Percentiles rank a stretch among this genome's conserved stretches.
Evolutionary conservation across 176 grass and related monocot species (phyloP).

Genomic region (Microstegium vimineum): DNA sequence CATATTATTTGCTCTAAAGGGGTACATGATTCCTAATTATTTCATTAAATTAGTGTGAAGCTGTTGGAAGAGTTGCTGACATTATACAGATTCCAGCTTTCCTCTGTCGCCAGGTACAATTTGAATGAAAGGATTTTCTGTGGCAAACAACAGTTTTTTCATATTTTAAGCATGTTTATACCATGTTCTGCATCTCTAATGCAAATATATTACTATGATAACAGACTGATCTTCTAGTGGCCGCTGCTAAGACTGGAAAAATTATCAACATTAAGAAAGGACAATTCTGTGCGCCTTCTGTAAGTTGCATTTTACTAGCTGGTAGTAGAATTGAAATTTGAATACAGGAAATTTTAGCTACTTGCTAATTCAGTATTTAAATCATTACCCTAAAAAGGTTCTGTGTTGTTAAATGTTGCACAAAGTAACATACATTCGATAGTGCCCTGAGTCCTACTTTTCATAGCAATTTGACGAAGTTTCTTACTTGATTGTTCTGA

Average conservation of each 20-base stretch:
- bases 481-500: constrained; percentile 14
- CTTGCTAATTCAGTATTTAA: not conserved
- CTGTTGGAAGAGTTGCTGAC: constrained; percentile 93
- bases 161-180: not conserved
- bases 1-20: constrained; percentile 8
- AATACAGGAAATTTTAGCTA: not conserved
- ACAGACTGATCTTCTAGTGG: constrained; percentile 92
- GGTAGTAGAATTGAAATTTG: constrained; percentile 11
- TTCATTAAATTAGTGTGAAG: constrained; percentile 68
- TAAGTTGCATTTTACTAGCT: constrained; percentile 52
- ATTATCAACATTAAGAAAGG: constrained; percentile 99
- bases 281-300: constrained; percentile 92
- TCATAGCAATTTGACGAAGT: not conserved
- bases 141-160: not conserved
- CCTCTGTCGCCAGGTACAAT: constrained; percentile 85
- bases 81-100: constrained; percentile 99
- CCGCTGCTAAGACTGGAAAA: constrained; percentile 86
- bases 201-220: constrained; percentile 17
- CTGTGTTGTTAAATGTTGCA: not conserved
- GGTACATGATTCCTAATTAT: constrained; percentile 15
- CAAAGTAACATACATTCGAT: constrained; percentile 8
- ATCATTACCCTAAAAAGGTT: not conserved
- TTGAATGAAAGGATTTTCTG: not conserved
- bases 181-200: constrained; percentile 14
- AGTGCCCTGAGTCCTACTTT: not conserved